A percentile compares a stretch with the other conserved stretches of the same genome.
These are phyloP conservation scores for Lenzites betulinus DNA, from an alignment of 768 basidiomycete genomes.

Conservation along the genomic window DNA sequence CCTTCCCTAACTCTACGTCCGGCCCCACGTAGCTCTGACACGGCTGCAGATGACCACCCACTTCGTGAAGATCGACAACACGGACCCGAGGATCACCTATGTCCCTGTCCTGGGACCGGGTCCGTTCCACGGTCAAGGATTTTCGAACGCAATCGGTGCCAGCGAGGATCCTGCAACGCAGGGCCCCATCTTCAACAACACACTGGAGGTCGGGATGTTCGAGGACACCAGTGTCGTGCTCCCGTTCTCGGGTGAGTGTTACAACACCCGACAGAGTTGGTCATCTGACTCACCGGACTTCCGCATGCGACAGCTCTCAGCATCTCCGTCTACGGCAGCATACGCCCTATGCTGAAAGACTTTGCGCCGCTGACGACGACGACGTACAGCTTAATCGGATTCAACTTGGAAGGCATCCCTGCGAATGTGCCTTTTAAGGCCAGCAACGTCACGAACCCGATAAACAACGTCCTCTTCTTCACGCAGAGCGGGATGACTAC, in stretches of 20 bases:
- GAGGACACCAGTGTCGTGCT: not conserved
- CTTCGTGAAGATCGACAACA: not conserved
- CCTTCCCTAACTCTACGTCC: not conserved
- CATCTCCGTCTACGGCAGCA: conserved; percentile 1
- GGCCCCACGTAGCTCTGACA: not conserved
- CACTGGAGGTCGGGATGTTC: not conserved
- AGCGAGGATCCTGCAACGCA: not conserved
- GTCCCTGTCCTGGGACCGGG: not conserved
- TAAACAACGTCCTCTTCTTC: conserved; percentile 7
- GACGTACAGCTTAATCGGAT: not conserved
- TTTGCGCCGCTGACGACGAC: not conserved
- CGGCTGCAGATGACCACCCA: not conserved
- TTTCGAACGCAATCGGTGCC: not conserved
- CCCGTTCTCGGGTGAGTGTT: not conserved
- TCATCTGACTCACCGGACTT: not conserved
- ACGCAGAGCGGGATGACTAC: not conserved
- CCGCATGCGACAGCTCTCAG: not conserved
- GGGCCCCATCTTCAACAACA: not conserved
- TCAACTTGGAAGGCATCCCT: not conserved
- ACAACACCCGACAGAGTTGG: not conserved
- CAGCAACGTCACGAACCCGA: not conserved
- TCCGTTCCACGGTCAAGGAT: not conserved
- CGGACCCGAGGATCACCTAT: not conserved
- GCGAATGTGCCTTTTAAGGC: not conserved
- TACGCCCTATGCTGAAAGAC: not conserved